A percentile compares a stretch with the other conserved stretches of the same genome.
Evolutionary conservation across 768 basidiomycete genomes (phyloP).

Genomic region (Gelatoporia subvermispora): DNA sequence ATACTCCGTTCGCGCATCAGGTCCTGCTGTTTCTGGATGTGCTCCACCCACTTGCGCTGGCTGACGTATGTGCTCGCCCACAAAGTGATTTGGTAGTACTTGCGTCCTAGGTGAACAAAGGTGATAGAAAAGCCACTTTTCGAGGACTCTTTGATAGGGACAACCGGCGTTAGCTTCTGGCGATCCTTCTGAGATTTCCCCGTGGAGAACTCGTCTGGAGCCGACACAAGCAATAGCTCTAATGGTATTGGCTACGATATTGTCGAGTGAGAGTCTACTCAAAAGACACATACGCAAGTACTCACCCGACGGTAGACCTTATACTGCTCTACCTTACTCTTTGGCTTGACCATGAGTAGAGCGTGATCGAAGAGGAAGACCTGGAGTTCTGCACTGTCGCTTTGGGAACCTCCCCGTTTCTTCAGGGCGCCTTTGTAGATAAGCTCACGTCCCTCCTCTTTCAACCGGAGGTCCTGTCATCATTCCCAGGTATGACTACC

Average conservation of each 20-base stretch:
- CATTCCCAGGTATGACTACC: not conserved
- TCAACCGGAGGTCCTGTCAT: slow-evolving; percentile 73
- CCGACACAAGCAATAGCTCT: slow-evolving; percentile 81
- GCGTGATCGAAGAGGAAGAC: slow-evolving; percentile 98
- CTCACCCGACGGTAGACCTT: slow-evolving; percentile 91
- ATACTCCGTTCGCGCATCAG: slow-evolving; percentile 75
- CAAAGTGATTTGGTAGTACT: slow-evolving; percentile 86
- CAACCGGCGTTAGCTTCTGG: slow-evolving; percentile 32
- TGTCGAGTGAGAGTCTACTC: slow-evolving; percentile 1
- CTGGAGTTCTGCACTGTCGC: slow-evolving; percentile 83
- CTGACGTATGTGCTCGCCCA: slow-evolving; percentile 84
- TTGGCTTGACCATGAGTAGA: slow-evolving; percentile 88
- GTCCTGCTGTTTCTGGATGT: slow-evolving; percentile 87
- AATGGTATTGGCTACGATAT: slow-evolving; percentile 82
- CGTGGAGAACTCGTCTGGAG: slow-evolving; percentile 58
- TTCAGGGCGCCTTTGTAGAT: slow-evolving; percentile 88
- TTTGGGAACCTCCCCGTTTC: slow-evolving; percentile 67
- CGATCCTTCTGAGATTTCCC: slow-evolving; percentile 17
- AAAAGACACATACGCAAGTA: slow-evolving; percentile 1
- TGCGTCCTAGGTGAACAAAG: slow-evolving; percentile 89
- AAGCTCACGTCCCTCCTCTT: slow-evolving; percentile 86
- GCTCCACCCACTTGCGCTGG: slow-evolving; percentile 93
- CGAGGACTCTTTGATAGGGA: slow-evolving; percentile 50
- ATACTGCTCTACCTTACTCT: slow-evolving; percentile 87
- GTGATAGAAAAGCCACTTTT: slow-evolving; percentile 91